A percentile compares a stretch with the other conserved stretches of the same genome.
These are phyloP conservation scores for Paspalum notatum DNA, from an alignment of 176 grass and related monocot species.

Conservation along the genomic window DNA sequence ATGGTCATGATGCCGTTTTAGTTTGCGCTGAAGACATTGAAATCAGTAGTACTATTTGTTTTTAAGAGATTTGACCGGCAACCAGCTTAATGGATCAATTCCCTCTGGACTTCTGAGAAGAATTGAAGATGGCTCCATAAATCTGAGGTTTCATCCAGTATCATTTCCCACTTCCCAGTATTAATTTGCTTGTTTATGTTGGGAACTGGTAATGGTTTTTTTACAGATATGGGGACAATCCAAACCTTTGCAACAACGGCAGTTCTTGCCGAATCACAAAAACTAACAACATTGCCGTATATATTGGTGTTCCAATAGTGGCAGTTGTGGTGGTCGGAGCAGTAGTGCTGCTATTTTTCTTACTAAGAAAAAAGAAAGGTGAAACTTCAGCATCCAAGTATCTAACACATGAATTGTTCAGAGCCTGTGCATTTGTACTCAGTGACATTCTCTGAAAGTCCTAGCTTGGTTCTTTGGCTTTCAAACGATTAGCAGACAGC, in stretches of 20 bases:
- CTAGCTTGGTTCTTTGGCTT: neutral
- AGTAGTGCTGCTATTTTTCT: slow-evolving; percentile 29
- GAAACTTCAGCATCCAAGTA: neutral
- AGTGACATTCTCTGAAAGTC: neutral
- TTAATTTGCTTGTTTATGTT: neutral
- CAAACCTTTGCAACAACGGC: slow-evolving; percentile 43
- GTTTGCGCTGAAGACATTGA: neutral
- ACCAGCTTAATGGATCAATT: slow-evolving; percentile 50
- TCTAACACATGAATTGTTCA: neutral
- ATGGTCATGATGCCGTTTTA: neutral
- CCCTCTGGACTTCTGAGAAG: slow-evolving; percentile 53
- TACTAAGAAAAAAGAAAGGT: slow-evolving; percentile 41
- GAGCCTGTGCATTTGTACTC: neutral
- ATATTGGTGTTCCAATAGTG: slow-evolving; percentile 43
- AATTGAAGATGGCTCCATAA: slow-evolving; percentile 49
- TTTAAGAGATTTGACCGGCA: slow-evolving; percentile 69
- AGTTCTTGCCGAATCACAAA: slow-evolving; percentile 36
- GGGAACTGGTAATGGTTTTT: neutral
- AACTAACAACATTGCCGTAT: slow-evolving; percentile 49
- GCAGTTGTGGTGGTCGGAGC: slow-evolving; percentile 30
- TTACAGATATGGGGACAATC: slow-evolving; percentile 57
- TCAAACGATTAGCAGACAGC: slow-evolving; percentile 1
- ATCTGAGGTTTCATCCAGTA: slow-evolving; percentile 40
- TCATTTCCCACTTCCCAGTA: neutral
- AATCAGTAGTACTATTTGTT: neutral